Percentiles rank a stretch among this genome's conserved stretches.
Evolutionary conservation across 2,329 filamentous ascomycete genomes (phyloP).

Genomic region (Fusarium fracticaudum): DNA sequence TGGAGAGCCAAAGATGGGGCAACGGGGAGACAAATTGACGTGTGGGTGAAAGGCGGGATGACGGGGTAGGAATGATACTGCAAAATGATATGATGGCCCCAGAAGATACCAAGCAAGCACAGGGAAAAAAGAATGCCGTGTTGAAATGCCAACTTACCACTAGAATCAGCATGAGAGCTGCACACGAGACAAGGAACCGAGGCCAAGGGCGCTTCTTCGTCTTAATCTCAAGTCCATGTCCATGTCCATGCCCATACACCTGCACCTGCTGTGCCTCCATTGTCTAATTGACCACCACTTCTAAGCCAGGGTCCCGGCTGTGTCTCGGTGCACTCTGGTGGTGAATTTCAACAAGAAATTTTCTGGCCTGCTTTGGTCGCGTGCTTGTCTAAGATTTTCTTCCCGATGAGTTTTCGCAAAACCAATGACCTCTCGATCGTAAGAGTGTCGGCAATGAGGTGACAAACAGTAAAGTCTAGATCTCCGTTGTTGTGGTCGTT

Average conservation of each 20-base stretch:
- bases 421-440: slow-evolving; percentile 1
- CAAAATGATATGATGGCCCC: slow-evolving; percentile 27
- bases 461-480: slow-evolving; percentile 12
- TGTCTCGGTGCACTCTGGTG: not conserved
- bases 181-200: slow-evolving; percentile 13
- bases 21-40: slow-evolving; percentile 21
- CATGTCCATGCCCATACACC: slow-evolving; percentile 11
- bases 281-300: slow-evolving; percentile 9
- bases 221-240: slow-evolving; percentile 11
- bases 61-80: slow-evolving; percentile 24
- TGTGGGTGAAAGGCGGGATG: slow-evolving; percentile 38
- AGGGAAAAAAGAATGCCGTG: not conserved
- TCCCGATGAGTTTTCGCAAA: not conserved
- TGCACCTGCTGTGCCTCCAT: slow-evolving; percentile 26
- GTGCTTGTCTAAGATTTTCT: slow-evolving; percentile 14
- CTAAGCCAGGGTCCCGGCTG: slow-evolving; percentile 6
- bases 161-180: slow-evolving; percentile 29
- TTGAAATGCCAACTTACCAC: slow-evolving; percentile 36
- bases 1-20: slow-evolving; percentile 25
- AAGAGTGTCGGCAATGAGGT: not conserved
- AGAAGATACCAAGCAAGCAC: slow-evolving; percentile 17
- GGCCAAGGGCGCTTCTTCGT: slow-evolving; percentile 21
- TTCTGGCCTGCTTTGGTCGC: slow-evolving; percentile 6
- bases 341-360: slow-evolving; percentile 2
- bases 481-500: not conserved